Percentiles rank a stretch among this genome's conserved stretches.
Conservation (phyloP, 768 basidiomycete genomes). For the Guyanaporus albipodus region DNA sequence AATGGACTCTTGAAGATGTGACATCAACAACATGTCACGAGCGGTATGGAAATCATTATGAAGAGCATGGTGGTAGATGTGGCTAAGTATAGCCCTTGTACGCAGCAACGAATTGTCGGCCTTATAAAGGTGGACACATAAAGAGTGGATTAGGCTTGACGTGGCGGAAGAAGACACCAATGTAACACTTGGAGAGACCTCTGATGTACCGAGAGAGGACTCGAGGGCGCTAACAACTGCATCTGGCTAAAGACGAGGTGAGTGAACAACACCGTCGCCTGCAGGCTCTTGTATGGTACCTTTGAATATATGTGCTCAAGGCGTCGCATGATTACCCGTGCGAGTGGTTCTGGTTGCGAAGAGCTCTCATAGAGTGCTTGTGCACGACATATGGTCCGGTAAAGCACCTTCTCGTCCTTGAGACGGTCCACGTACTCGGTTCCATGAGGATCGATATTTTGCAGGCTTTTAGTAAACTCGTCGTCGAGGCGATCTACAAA, state of each 20-base stretch:
- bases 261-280: not conserved
- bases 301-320: slow-evolving; percentile 98
- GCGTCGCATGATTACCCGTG: slow-evolving; percentile 89
- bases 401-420: slow-evolving; percentile 93
- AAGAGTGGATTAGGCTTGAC: slow-evolving; percentile 76
- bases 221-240: slow-evolving; percentile 90
- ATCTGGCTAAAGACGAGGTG: slow-evolving; percentile 64
- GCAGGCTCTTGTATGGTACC: slow-evolving; percentile 39
- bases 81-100: slow-evolving; percentile 95
- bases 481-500: slow-evolving; percentile 96
- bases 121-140: slow-evolving; percentile 92
- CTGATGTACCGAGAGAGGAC: slow-evolving; percentile 53
- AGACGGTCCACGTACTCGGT: slow-evolving; percentile 98
- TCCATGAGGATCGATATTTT: slow-evolving; percentile 98
- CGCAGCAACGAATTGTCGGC: slow-evolving; percentile 87
- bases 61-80: slow-evolving; percentile 95
- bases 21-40: slow-evolving; percentile 98
- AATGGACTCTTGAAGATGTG: slow-evolving; percentile 95
- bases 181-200: slow-evolving; percentile 59
- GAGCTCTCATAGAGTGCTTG: slow-evolving; percentile 89
- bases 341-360: slow-evolving; percentile 70
- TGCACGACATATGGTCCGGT: slow-evolving; percentile 88
- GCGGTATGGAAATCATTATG: slow-evolving; percentile 97
- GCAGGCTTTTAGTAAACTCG: slow-evolving; percentile 95
- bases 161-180: slow-evolving; percentile 54